Evolutionary conservation across 192 early-diverging fungal genomes (phyloP).

Genomic region (Mortierella claussenii): DNA sequence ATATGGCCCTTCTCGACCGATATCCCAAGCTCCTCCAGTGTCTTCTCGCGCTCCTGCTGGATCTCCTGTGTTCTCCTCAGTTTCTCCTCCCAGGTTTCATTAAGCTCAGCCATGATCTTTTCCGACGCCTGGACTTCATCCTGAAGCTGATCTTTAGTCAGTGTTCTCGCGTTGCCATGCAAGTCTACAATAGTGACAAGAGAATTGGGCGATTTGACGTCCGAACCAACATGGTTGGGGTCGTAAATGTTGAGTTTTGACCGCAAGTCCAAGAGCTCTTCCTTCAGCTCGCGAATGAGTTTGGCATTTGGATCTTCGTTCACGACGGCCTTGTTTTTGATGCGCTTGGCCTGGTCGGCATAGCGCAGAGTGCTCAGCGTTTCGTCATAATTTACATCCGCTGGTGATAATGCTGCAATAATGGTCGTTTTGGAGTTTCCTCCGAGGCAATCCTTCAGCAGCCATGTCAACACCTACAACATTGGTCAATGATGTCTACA

Average conservation of each 20-base stretch:
- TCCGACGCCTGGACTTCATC: conserved; percentile 87
- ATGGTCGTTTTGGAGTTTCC: conserved; percentile 88
- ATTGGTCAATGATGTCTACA: too few relatives aligned
- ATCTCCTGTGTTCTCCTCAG: conserved; percentile 76
- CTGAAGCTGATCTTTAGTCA: conserved; percentile 65
- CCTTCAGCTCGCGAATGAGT: conserved; percentile 84
- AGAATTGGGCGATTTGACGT: conserved; percentile 36
- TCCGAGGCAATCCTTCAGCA: conserved; percentile 85
- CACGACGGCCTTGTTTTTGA: conserved; percentile 90
- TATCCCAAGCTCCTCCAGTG: conserved; percentile 84
- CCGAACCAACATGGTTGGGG: conserved; percentile 34
- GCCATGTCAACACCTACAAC: conserved; percentile 79
- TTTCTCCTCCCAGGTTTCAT: conserved; percentile 88
- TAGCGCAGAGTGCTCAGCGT: conserved; percentile 89
- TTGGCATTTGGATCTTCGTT: conserved; percentile 89
- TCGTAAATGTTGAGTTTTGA: conserved; percentile 64
- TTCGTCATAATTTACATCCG: conserved; percentile 75
- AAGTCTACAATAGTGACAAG: conserved; percentile 57
- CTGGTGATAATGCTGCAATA: conserved; percentile 83
- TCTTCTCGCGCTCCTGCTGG: conserved; percentile 76
- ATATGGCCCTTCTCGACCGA: conserved; percentile 73
- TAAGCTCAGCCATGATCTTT: conserved; percentile 87
- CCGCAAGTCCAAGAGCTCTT: conserved; percentile 77
- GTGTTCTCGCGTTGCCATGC: conserved; percentile 56
- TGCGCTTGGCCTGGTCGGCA: conserved; percentile 90